Conservation (phyloP, 345 rosid species). For the Eutrema heterophyllum region DNA sequence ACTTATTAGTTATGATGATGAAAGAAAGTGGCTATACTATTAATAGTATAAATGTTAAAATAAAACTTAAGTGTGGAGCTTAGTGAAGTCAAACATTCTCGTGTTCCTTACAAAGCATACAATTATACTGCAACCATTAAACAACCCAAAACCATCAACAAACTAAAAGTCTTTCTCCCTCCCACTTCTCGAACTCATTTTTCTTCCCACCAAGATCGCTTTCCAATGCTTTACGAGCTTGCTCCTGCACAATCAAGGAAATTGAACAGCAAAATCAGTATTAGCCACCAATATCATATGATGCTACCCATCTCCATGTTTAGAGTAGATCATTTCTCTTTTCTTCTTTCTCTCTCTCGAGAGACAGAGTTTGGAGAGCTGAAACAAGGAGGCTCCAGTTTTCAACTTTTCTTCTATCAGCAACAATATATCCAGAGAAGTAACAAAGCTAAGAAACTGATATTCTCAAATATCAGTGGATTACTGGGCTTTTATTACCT, state of each 20-base stretch:
- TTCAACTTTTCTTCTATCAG: background rate
- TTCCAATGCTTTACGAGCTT: conserved; percentile 85
- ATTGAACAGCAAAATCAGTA: background rate
- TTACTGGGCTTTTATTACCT: too few relatives aligned
- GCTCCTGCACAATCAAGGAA: conserved; percentile 48
- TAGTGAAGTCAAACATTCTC: conserved; percentile 47
- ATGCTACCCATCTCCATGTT: background rate
- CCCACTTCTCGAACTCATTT: conserved; percentile 77
- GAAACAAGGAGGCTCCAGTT: background rate
- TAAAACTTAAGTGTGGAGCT: conserved; percentile 49
- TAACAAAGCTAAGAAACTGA: background rate
- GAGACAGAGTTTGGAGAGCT: background rate
- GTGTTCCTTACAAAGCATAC: conserved; percentile 60
- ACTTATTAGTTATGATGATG: too few relatives aligned
- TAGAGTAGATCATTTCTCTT: background rate
- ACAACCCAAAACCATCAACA: conserved; percentile 1
- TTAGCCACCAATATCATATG: background rate
- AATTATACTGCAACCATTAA: conserved; percentile 52
- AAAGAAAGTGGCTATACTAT: too few relatives aligned
- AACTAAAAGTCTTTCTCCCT: background rate
- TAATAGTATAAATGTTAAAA: too few relatives aligned
- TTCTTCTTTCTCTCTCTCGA: background rate
- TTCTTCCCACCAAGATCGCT: conserved; percentile 88
- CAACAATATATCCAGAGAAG: background rate
- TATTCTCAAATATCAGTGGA: too few relatives aligned